Evolutionary conservation across 768 basidiomycete genomes (phyloP).

Genomic region (Coprinellus micaceus): DNA sequence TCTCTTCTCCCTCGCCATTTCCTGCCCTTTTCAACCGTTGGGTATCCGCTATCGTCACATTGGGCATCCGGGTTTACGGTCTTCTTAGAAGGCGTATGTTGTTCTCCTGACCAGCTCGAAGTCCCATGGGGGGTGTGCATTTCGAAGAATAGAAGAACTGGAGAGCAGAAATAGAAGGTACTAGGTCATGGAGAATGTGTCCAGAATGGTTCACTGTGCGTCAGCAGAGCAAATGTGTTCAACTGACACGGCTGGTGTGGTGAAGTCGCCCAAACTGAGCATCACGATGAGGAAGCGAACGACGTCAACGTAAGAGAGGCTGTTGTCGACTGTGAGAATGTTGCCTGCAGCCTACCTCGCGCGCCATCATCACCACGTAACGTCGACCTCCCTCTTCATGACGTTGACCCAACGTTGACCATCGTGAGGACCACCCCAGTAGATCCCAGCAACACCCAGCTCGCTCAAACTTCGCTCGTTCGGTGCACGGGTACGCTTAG

Average conservation of each 20-base stretch:
- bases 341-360: background rate
- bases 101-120: background rate
- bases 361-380: background rate
- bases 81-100: conserved; percentile 6
- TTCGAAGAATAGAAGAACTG: conserved; percentile 14
- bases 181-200: conserved; percentile 20
- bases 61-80: background rate
- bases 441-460: too few relatives aligned
- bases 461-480: too few relatives aligned
- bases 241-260: background rate
- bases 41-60: background rate
- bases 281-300: conserved; percentile 1
- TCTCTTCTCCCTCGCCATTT: background rate
- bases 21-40: background rate
- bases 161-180: conserved; percentile 9
- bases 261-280: background rate
- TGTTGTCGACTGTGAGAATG: conserved; percentile 3
- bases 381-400: too few relatives aligned
- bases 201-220: background rate
- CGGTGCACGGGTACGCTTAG: too few relatives aligned
- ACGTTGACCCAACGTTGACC: too few relatives aligned
- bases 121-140: conserved; percentile 21
- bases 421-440: too few relatives aligned
- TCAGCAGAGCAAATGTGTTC: background rate
- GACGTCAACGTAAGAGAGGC: background rate